These are phyloP conservation scores for Aplosporella prunicola DNA, from an alignment of 2,329 filamentous ascomycete species.

Conservation along the genomic window DNA sequence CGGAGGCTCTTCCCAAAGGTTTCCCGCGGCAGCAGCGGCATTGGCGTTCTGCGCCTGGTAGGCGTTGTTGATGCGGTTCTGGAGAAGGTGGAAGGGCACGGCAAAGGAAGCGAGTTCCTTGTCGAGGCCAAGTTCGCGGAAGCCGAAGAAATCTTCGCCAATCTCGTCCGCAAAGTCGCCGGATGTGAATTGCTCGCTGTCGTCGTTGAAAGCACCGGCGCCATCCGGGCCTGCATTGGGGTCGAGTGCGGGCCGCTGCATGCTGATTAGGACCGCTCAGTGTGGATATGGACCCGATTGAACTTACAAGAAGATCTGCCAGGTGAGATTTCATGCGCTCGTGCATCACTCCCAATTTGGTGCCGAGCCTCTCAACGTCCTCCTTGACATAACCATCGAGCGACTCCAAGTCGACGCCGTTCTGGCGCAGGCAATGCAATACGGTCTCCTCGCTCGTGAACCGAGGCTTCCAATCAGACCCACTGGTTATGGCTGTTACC, in stretches of 20 bases:
- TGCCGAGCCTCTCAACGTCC: constrained; percentile 76
- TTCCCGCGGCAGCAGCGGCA: constrained; percentile 47
- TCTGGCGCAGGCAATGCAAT: constrained; percentile 75
- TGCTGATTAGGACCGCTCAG: constrained; percentile 18
- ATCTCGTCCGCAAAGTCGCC: constrained; percentile 97
- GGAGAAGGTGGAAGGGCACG: constrained; percentile 87
- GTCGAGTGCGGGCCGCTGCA: constrained; percentile 65
- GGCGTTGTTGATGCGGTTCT: constrained; percentile 78
- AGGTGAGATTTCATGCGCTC: constrained; percentile 92
- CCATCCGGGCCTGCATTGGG: constrained; percentile 70
- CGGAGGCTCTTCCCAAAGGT: constrained; percentile 58
- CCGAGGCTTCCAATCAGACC: constrained; percentile 49
- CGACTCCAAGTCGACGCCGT: constrained; percentile 70
- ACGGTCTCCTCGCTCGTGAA: constrained; percentile 80
- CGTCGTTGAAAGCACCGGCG: constrained; percentile 86
- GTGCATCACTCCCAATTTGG: constrained; percentile 74
- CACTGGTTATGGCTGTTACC: constrained; percentile 18
- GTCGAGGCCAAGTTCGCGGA: constrained; percentile 88
- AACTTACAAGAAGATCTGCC: constrained; percentile 64
- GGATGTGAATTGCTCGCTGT: constrained; percentile 91
- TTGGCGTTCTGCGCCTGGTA: constrained; percentile 67
- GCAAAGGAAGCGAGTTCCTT: constrained; percentile 79
- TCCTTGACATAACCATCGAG: constrained; percentile 85
- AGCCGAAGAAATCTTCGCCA: constrained; percentile 97
- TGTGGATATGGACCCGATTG: no score